Evolutionary conservation across 768 basidiomycete genomes (phyloP).

Genomic region (Chalciporus piperatus): DNA sequence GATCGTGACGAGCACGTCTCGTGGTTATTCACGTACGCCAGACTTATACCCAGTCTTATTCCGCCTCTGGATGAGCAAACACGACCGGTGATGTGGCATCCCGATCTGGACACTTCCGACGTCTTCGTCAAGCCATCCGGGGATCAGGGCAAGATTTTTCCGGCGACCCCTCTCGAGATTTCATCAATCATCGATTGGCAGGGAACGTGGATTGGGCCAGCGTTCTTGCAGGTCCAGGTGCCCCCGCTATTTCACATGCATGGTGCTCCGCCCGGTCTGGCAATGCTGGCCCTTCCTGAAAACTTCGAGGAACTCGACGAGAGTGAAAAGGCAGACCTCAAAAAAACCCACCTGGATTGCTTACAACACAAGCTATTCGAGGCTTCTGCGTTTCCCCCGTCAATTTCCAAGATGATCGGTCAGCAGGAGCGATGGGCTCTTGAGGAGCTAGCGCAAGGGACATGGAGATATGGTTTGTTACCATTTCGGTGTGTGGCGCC

Average conservation of each 20-base stretch:
- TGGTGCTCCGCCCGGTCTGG: background rate
- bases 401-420: no score
- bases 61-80: no score
- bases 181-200: no score
- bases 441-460: no score
- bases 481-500: no score
- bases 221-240: conserved; percentile 14
- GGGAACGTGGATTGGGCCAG: no score
- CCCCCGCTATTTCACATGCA: no score
- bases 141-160: background rate
- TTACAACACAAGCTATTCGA: background rate
- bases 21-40: background rate
- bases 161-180: conserved; percentile 2
- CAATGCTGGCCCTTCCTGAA: background rate
- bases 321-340: background rate
- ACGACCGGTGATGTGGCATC: no score
- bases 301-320: background rate
- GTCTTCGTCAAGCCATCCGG: no score
- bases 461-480: no score
- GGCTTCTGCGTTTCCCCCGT: no score
- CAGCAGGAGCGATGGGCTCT: no score
- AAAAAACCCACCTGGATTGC: background rate
- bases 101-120: conserved; percentile 12
- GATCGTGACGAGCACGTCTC: conserved; percentile 10
- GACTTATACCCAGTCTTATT: background rate